Conservation (phyloP, 2,329 filamentous ascomycete genomes). For the Tolypocladium endophyticum region DNA sequence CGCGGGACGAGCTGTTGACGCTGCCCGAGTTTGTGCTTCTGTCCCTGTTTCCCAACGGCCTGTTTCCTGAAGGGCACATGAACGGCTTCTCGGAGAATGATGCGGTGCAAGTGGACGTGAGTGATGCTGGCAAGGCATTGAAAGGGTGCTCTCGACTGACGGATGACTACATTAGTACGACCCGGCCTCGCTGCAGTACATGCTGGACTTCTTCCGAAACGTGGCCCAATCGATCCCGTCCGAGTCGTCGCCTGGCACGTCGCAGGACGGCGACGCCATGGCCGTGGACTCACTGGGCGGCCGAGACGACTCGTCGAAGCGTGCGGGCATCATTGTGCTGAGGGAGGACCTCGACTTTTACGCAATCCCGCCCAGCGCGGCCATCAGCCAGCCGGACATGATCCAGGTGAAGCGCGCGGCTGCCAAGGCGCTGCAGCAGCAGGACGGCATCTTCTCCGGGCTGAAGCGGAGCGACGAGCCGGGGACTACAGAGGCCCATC, state of each 20-base stretch:
- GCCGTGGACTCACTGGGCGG: constrained; percentile 62
- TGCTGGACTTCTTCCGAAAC: constrained; percentile 95
- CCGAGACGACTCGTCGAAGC: constrained; percentile 71
- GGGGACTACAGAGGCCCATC: constrained; percentile 91
- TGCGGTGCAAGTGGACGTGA: constrained; percentile 93
- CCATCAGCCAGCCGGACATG: constrained; percentile 85
- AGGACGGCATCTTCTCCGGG: constrained; percentile 93
- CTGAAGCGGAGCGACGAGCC: constrained; percentile 90
- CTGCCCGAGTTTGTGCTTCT: constrained; percentile 94
- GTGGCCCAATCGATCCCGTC: constrained; percentile 93
- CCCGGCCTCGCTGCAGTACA: constrained; percentile 90
- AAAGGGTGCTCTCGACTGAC: not conserved
- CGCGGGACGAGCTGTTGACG: constrained; percentile 87
- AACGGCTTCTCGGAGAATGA: constrained; percentile 87
- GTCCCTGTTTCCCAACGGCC: constrained; percentile 96
- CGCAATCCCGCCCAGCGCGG: constrained; percentile 74
- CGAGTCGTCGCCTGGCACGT: constrained; percentile 55
- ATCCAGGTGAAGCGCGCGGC: constrained; percentile 91
- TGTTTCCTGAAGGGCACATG: constrained; percentile 94
- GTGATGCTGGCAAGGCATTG: constrained; percentile 24
- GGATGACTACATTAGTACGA: constrained; percentile 60
- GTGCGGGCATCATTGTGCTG: constrained; percentile 93
- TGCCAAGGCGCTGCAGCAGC: constrained; percentile 72
- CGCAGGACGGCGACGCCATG: constrained; percentile 50
- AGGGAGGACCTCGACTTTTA: constrained; percentile 97